Evolutionary conservation across 345 rosid genomes (phyloP).

Genomic region (Gossypium stocksii): DNA sequence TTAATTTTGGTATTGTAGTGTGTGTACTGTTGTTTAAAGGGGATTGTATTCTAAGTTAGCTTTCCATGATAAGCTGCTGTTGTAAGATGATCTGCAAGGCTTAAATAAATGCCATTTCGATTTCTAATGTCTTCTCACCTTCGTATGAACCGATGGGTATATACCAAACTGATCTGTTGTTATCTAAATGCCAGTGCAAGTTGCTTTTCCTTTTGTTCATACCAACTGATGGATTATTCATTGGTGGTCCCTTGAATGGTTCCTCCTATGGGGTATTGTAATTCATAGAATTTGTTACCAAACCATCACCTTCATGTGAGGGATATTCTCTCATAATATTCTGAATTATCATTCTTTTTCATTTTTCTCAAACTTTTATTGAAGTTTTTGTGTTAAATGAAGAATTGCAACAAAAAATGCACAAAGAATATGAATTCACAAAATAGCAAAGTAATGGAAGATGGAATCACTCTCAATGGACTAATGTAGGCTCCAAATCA

Average conservation of each 20-base stretch:
- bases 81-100: background rate
- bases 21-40: conserved; percentile 7
- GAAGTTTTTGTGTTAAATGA: too few relatives aligned
- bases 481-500: too few relatives aligned
- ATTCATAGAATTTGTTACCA: background rate
- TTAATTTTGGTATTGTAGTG: conserved; percentile 15
- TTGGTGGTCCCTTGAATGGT: background rate
- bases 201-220: background rate
- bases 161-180: background rate
- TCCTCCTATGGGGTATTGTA: background rate
- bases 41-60: conserved; percentile 15
- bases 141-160: background rate
- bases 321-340: conserved; percentile 21
- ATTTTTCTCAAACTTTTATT: background rate
- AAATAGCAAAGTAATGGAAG: too few relatives aligned
- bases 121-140: background rate
- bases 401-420: too few relatives aligned
- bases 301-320: background rate
- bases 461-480: too few relatives aligned
- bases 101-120: conserved; percentile 11
- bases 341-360: background rate
- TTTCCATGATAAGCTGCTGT: conserved; percentile 11
- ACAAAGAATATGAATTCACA: too few relatives aligned
- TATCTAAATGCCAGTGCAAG: background rate
- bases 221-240: background rate